Evolutionary conservation across 2,329 filamentous ascomycete species (phyloP), one percentile per base, ranked within the genome.

Genomic region (Cadophora malorum): DNA sequence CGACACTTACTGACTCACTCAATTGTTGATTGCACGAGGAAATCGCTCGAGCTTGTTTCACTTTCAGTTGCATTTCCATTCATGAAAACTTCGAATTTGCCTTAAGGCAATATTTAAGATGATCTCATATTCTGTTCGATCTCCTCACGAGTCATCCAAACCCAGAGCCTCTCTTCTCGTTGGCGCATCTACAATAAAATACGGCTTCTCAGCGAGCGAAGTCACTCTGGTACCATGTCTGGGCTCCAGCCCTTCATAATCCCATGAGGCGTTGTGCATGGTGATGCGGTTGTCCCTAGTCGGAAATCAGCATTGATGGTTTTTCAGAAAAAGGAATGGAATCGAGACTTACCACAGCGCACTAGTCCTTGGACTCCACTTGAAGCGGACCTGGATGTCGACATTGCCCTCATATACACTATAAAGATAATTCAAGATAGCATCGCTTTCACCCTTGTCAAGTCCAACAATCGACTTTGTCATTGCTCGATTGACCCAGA

Each of bases 201-300:
- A 89, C 0, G 91, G 91, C 81, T 89, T 89, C 80, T 93, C 91
- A 0, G 89, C 91, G 63, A 93, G 78, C 8, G 88, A 82, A 0
- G 90, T 93, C 3, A 93, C 90, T 33, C 91, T 82, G 0, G 90
- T 93, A 2, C 91, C 91, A 76, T 93, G 90, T 49, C 90, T 82
- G 0, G 90, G 88, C 75, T 91, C 82, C 23, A 80, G 83, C 1
- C 88, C 88, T 41, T 86, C 89, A 74, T 92, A 92, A 72, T 93
- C 90, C 89, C 89, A 93, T 73, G 86, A 89, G 0, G 90, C 90
- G 70, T 91, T 92, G 72, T 93, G 90, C 47, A 92, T 92, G 0
- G 90, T 91, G 67, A 91, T 90, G 49, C 88, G 82, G 73, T 92
- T 92, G 74, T 92, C 90, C 90, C 66, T 70, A 38, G n/a, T 10